Percentiles rank a stretch among this genome's conserved stretches.
Conservation (phyloP, 2,329 filamentous ascomycete species). For the Herpotrichia juniperi region DNA sequence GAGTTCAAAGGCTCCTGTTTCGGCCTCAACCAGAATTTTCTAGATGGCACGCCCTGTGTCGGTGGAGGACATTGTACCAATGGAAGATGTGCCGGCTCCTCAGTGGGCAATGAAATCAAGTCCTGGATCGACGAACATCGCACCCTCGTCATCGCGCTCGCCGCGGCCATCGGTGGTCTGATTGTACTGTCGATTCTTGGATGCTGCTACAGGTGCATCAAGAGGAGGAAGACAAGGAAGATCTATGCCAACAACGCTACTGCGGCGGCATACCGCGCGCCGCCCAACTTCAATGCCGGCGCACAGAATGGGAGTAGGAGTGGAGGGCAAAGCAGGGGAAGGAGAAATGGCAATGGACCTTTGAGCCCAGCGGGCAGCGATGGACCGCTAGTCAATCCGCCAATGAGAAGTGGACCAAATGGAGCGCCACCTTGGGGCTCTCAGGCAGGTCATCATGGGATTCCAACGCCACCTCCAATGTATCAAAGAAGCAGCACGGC, state of each 20-base stretch:
- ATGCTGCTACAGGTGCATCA: conserved; percentile 67
- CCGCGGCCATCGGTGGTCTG: conserved; percentile 72
- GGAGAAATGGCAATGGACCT: conserved; percentile 2
- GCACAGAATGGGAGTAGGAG: too few relatives aligned
- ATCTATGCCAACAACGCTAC: conserved; percentile 28
- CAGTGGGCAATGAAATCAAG: conserved; percentile 71
- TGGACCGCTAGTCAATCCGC: conserved; percentile 1
- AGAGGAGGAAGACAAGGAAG: conserved; percentile 29
- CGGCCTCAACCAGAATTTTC: conserved; percentile 84
- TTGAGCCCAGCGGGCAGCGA: conserved; percentile 3
- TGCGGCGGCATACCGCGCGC: conserved; percentile 11
- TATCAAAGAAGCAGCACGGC: conserved; percentile 9
- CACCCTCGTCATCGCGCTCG: conserved; percentile 81
- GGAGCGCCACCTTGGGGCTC: not conserved
- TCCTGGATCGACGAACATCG: conserved; percentile 81
- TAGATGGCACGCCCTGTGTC: conserved; percentile 86
- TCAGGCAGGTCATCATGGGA: not conserved
- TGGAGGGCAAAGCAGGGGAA: conserved; percentile 3
- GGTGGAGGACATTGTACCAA: conserved; percentile 81
- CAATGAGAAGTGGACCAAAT: not conserved
- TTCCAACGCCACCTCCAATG: conserved; percentile 13
- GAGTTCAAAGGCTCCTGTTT: conserved; percentile 72
- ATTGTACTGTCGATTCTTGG: conserved; percentile 67
- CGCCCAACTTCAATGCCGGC: conserved; percentile 4
- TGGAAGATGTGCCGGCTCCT: conserved; percentile 72